Percentiles rank a stretch among this genome's conserved stretches.
phyloP scores from a whole-genome alignment of 2,329 filamentous ascomycete genomes.

The Lachnellula occidentalis region DNA sequence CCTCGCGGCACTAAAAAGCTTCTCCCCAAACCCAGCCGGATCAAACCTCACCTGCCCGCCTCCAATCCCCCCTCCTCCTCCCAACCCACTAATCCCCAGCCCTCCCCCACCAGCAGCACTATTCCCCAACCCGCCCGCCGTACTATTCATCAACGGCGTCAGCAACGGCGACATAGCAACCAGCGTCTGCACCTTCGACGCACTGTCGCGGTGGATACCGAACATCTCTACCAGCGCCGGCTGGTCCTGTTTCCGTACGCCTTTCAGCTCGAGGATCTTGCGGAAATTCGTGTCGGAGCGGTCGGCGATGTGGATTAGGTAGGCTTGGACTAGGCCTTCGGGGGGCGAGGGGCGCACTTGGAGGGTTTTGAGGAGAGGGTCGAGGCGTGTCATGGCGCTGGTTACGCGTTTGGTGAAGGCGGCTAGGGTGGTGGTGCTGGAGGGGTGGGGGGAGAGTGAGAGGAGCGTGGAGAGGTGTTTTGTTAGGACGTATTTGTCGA shows the following conservation, averaged over 20 bases:
- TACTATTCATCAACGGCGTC: slow-evolving; percentile 54
- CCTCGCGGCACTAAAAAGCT: slow-evolving; percentile 79
- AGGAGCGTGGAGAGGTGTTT: slow-evolving; percentile 71
- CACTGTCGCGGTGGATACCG: slow-evolving; percentile 69
- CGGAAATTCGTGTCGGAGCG: slow-evolving; percentile 91
- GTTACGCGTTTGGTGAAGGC: slow-evolving; percentile 84
- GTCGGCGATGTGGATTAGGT: slow-evolving; percentile 94
- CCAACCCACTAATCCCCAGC: slow-evolving; percentile 35
- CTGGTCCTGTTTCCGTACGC: slow-evolving; percentile 80
- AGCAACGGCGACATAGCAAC: slow-evolving; percentile 66
- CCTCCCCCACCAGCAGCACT: too few species aligned
- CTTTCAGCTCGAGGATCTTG: slow-evolving; percentile 94
- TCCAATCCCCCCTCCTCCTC: slow-evolving; percentile 31
- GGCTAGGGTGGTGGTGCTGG: slow-evolving; percentile 32
- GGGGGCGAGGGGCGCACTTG: slow-evolving; percentile 89
- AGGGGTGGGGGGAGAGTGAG: slow-evolving; percentile 41
- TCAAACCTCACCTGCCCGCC: slow-evolving; percentile 62
- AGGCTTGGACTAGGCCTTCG: slow-evolving; percentile 92
- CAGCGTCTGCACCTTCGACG: slow-evolving; percentile 57
- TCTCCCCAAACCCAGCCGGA: slow-evolving; percentile 75
- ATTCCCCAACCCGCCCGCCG: slow-evolving; percentile 38
- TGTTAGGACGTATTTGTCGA: slow-evolving; percentile 88
- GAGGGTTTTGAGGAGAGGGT: slow-evolving; percentile 90
- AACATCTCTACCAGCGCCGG: slow-evolving; percentile 81
- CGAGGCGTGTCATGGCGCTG: slow-evolving; percentile 76